phyloP scores from a whole-genome alignment of 257 asterid genomes.

The Solanum corneliomulleri region DNA sequence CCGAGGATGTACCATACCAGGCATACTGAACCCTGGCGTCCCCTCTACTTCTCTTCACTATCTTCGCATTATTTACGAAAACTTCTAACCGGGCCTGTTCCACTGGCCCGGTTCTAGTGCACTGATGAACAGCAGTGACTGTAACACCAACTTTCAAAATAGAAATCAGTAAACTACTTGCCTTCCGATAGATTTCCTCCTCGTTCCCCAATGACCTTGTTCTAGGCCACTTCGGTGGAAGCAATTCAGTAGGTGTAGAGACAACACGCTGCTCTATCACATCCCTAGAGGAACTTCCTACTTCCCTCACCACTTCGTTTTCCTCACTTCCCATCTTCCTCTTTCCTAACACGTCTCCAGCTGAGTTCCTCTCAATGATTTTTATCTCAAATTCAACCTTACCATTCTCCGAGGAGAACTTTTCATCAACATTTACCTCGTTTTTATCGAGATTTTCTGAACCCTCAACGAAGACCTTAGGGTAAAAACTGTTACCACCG shows the following conservation, averaged over 20 bases:
- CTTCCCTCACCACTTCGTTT: background rate
- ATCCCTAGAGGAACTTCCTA: conserved; percentile 7
- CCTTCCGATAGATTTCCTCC: conserved; percentile 11
- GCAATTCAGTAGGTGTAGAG: conserved; percentile 1
- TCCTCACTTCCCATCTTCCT: background rate
- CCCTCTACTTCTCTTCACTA: conserved; percentile 37
- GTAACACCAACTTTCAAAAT: conserved; percentile 18
- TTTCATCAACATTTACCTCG: background rate
- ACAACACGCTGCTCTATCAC: conserved; percentile 6
- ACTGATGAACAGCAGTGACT: conserved; percentile 38
- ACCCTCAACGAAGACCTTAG: conserved; percentile 25
- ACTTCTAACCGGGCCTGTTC: conserved; percentile 28
- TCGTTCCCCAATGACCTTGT: conserved; percentile 20
- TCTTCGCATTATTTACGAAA: conserved; percentile 37
- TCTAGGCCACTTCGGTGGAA: conserved; percentile 49
- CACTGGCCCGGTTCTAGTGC: conserved; percentile 21
- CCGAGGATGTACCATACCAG: conserved; percentile 59
- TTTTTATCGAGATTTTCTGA: background rate
- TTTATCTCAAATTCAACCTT: conserved; percentile 42
- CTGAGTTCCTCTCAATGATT: conserved; percentile 6
- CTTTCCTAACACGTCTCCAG: conserved; percentile 10
- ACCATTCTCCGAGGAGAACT: background rate
- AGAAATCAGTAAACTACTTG: conserved; percentile 23
- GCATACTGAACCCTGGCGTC: conserved; percentile 36
- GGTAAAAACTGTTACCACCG: conserved; percentile 53